Percentiles rank a stretch among this genome's conserved stretches.
phyloP scores from a whole-genome alignment of 805 yeast genomes.

The Wickerhamomyces kurtzmanii region DNA sequence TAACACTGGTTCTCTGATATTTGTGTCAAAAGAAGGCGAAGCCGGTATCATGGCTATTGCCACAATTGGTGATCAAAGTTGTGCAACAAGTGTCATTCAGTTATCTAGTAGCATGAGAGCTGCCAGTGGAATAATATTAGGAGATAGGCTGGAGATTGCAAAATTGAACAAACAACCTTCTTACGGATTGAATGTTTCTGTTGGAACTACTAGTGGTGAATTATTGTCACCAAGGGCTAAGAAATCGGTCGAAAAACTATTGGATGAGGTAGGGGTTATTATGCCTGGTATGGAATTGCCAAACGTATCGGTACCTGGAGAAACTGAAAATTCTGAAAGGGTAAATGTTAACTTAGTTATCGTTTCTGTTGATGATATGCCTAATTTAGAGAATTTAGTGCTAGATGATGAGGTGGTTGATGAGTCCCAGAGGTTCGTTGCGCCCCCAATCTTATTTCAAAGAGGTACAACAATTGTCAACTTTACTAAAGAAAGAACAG shows the following conservation, averaged over 20 bases:
- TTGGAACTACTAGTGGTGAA: conserved; percentile 19
- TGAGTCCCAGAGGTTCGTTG: conserved; percentile 19
- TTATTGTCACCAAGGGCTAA: conserved; percentile 14
- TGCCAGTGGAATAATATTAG: conserved; percentile 32
- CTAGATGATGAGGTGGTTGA: conserved; percentile 16
- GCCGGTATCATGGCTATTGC: conserved; percentile 36
- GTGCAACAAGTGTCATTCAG: conserved; percentile 29
- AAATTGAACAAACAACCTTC: conserved; percentile 41
- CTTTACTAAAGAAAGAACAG: conserved; percentile 14
- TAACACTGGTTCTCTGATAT: conserved; percentile 32
- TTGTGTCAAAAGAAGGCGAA: conserved; percentile 34
- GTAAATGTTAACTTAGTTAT: conserved; percentile 8
- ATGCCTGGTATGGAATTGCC: conserved; percentile 42
- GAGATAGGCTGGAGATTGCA: conserved; percentile 39
- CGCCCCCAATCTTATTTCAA: conserved; percentile 38
- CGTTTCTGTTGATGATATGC: conserved; percentile 20
- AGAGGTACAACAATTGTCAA: conserved; percentile 21
- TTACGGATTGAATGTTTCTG: conserved; percentile 24
- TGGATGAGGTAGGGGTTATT: conserved; percentile 49
- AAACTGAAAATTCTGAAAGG: conserved; percentile 9
- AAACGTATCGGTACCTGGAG: conserved; percentile 12
- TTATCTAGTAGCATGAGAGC: conserved; percentile 36
- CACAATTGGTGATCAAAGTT: conserved; percentile 22
- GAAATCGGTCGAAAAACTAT: conserved; percentile 27
- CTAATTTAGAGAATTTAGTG: conserved; percentile 28